Evolutionary conservation across 2,329 filamentous ascomycete genomes (phyloP), one percentile per base, ranked within the genome.

Genomic region (Aureobasidium sp.): DNA sequence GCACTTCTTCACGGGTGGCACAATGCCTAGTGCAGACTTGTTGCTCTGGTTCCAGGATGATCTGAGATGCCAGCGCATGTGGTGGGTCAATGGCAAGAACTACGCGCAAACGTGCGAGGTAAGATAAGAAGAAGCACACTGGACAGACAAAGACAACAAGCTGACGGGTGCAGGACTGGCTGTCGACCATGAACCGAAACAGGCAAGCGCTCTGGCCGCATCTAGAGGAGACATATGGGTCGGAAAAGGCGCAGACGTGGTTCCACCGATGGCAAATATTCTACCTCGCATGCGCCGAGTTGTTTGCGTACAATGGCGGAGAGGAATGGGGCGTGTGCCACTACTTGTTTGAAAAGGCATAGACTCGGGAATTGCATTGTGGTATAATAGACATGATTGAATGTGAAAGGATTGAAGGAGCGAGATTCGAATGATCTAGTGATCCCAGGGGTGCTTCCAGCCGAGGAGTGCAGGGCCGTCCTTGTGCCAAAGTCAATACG

Each of bases 371-470:
- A 52, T 47, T 49, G 41, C 42, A 49, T 47, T 61, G 57, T 42
- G 59, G 31, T 53, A 61, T 51, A 61, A 61, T 51, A 61, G 55
- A 61, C 15, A 52, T 52, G 11, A 9, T 27, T 15, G 36, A 25
- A 11, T 53, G 36, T 51, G 12, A n/a, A 52, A 36, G 44, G 37
- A 47, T 59, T 20, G 56, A 34, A 49, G 20, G 14, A 37, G 31
- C 11, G 11, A 17, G 17, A 5, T 12, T 25, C 41, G 42, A 34
- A 15, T 37, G 15, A 12, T 77, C 83, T 81, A 96, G 79, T 96
- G 91, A 69, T 97, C 92, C 91, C 91, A 97, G 67, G 91, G 94
- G 77, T 97, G 94, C 81, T 91, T 97, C 88, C 86, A 91, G 75
- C 94, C 94, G 70, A 99, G 75, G 67, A 97, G 80, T 61, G 86